Evolutionary conservation across 768 basidiomycete species (phyloP).

Genomic region (Boletus reticuloceps): DNA sequence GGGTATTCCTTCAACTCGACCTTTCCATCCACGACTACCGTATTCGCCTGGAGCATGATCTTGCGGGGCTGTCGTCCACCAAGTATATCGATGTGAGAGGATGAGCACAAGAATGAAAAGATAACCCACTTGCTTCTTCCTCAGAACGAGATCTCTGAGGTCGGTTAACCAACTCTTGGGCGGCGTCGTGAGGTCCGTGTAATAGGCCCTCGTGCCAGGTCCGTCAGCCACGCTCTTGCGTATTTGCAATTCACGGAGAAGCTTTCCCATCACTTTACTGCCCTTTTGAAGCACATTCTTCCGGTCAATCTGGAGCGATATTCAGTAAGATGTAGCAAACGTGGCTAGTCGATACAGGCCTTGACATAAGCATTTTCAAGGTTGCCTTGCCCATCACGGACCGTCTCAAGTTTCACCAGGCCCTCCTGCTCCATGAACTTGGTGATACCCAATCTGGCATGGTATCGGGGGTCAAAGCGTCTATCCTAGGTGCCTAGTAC

Average conservation of each 20-base stretch:
- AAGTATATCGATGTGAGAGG: background rate
- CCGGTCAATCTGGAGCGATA: constrained; percentile 60
- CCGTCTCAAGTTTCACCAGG: constrained; percentile 67
- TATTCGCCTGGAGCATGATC: constrained; percentile 83
- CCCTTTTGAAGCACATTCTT: constrained; percentile 63
- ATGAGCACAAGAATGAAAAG: background rate
- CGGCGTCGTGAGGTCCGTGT: constrained; percentile 76
- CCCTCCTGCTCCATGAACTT: constrained; percentile 72
- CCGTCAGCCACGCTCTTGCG: constrained; percentile 86
- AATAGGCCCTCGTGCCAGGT: constrained; percentile 73
- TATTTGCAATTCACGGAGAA: constrained; percentile 79
- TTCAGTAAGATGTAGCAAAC: background rate
- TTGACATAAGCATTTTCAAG: constrained; percentile 70
- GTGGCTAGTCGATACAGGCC: constrained; percentile 37
- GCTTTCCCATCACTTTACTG: constrained; percentile 63
- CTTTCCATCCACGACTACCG: constrained; percentile 61
- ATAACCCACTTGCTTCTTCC: constrained; percentile 67
- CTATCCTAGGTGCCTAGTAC: background rate
- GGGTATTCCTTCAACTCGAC: constrained; percentile 80
- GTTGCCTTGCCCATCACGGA: constrained; percentile 52
- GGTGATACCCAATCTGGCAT: constrained; percentile 71
- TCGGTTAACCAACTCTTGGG: constrained; percentile 68
- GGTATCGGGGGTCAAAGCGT: background rate
- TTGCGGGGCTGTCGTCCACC: constrained; percentile 62
- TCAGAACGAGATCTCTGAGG: constrained; percentile 73